phyloP scores from a whole-genome alignment of 2,329 filamentous ascomycete species.

The Rhynchosporium graminicola region DNA sequence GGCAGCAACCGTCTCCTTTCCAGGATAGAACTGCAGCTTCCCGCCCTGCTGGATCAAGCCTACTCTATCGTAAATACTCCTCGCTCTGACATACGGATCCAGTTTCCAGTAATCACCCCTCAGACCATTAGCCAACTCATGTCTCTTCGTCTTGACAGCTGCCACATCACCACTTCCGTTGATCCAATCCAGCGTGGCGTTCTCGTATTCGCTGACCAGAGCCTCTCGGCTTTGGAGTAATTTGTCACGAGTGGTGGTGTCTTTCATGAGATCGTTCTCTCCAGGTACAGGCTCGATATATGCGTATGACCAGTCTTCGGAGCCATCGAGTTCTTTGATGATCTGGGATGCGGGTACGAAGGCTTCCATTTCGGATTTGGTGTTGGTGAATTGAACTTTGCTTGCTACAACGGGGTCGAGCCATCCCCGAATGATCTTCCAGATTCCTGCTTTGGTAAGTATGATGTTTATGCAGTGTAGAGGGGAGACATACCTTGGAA shows the following conservation, averaged over 20 bases:
- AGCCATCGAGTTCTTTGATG: slow-evolving; percentile 80
- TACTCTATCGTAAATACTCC: slow-evolving; percentile 80
- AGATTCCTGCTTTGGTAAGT: slow-evolving; percentile 63
- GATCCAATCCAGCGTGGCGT: slow-evolving; percentile 76
- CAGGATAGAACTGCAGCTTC: slow-evolving; percentile 69
- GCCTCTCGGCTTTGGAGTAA: slow-evolving; percentile 63
- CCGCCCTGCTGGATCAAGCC: slow-evolving; percentile 71
- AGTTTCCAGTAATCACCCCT: slow-evolving; percentile 81
- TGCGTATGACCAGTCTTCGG: slow-evolving; percentile 80
- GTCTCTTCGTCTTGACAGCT: slow-evolving; percentile 58
- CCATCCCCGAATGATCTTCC: slow-evolving; percentile 95
- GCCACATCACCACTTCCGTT: slow-evolving; percentile 43
- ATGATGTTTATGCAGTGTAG: slow-evolving; percentile 33
- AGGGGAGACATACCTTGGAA: slow-evolving; percentile 68
- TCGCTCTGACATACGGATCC: slow-evolving; percentile 83
- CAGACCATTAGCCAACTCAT: slow-evolving; percentile 62
- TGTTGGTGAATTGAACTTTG: slow-evolving; percentile 93
- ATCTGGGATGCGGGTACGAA: slow-evolving; percentile 74
- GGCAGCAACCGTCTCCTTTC: slow-evolving; percentile 18
- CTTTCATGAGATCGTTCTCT: slow-evolving; percentile 77
- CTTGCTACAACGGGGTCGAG: slow-evolving; percentile 92
- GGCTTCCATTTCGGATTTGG: slow-evolving; percentile 71
- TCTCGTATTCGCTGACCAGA: slow-evolving; percentile 74
- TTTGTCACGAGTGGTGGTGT: slow-evolving; percentile 60
- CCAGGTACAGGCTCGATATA: slow-evolving; percentile 75